These are phyloP conservation scores for Sclerospora graminicola DNA, from an alignment of 352 stramenopile species.

Conservation along the genomic window DNA sequence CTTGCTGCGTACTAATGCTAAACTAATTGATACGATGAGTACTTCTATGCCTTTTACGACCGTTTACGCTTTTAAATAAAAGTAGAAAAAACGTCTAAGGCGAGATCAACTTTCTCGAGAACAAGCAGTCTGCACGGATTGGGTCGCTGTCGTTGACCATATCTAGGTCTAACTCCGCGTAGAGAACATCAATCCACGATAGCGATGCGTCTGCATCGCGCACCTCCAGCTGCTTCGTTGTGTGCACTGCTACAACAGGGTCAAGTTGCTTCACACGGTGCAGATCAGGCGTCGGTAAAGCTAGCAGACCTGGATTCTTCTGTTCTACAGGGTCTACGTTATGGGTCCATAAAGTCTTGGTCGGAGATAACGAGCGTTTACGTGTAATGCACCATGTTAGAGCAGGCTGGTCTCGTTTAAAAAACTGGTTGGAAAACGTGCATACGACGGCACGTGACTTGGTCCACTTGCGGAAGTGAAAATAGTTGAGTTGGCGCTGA, in stretches of 20 bases:
- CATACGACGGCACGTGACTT: constrained; percentile 63
- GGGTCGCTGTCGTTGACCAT: constrained; percentile 11
- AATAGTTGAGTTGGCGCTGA: constrained; percentile 93
- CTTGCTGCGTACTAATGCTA: neutral
- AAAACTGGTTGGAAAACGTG: constrained; percentile 76
- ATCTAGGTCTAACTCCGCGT: constrained; percentile 39
- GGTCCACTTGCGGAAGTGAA: constrained; percentile 89
- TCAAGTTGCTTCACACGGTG: constrained; percentile 10
- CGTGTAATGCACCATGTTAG: constrained; percentile 56
- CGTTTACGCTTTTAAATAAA: constrained; percentile 15
- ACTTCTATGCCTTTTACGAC: neutral
- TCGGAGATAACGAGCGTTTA: constrained; percentile 26
- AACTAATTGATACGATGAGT: constrained; percentile 4
- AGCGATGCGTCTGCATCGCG: constrained; percentile 22
- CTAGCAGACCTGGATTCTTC: neutral
- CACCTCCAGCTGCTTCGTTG: constrained; percentile 1
- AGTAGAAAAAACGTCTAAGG: constrained; percentile 3
- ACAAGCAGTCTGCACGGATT: constrained; percentile 8
- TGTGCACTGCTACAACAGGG: constrained; percentile 3
- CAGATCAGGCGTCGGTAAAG: constrained; percentile 1
- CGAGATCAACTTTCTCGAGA: constrained; percentile 8
- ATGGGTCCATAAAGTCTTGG: constrained; percentile 1
- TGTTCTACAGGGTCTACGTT: neutral
- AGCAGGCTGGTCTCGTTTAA: constrained; percentile 64
- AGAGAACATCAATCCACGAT: constrained; percentile 60